Evolutionary conservation across 2,329 filamentous ascomycete genomes (phyloP), one percentile per base, ranked within the genome.

Genomic region (Cladophialophora psammophila): DNA sequence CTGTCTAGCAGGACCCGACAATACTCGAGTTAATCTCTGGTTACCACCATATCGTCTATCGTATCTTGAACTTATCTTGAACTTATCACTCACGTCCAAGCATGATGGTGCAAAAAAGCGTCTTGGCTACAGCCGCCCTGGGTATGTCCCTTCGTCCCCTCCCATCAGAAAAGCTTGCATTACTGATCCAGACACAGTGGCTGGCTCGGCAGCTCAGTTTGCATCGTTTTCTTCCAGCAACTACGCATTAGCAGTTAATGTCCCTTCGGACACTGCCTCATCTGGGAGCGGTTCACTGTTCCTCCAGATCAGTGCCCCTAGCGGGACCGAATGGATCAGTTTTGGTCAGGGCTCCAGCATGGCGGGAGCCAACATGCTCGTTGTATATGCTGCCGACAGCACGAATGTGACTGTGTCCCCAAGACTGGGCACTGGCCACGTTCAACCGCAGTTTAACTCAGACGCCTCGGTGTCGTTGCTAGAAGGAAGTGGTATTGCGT

Each of bases 381-480:
- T 88, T 52, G 78, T 87, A 5, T 88, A 88, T 71, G 81, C 84
- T n/a, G 80, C 82, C 32, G 77, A 81, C 45, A 82, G 84, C 32
- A 80, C 76, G 52, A 88, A 87, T 69, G 84, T 88, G 13, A 89
- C 87, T 0, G 70, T 89, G 8, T 88, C 86, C 2, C 83, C 86
- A 9, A 78, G 86, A 48, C 71, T 79, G 6, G 81, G 81, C 8
- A 77, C 72, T 12, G 84, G 84, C 6, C 74, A 86, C 36, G 67
- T 61, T 3, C 70, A 78, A 68, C 86, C 86, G 1, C 68, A 73
- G 15, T 74, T 79, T 62, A 81, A 83, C 67, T 75, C 75, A 2
- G 72, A 75, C 32, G 78, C 83, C 1, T 70, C 84, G 61, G 77
- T 85, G 18, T 81, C 80, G 12, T 71, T 88, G 2, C 78, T 88